A percentile compares a stretch with the other conserved stretches of the same genome.
Evolutionary conservation across 495 filamentous ascomycete species (phyloP).

Genomic region (Pyrenopolyporus hunteri): DNA sequence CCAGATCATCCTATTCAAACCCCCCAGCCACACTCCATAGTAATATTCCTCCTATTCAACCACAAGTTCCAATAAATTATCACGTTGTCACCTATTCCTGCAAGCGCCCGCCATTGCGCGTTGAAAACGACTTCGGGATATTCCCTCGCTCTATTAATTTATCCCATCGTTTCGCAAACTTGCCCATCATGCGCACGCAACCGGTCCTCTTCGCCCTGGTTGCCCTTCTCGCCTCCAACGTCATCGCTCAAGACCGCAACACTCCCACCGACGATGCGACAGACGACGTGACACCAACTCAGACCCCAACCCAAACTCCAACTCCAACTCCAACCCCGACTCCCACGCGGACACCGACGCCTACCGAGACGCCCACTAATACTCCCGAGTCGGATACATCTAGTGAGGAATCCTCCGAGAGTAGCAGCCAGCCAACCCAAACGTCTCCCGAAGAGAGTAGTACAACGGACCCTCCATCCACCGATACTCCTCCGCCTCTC

Average conservation of each 20-base stretch:
- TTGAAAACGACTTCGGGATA: conserved; percentile 6
- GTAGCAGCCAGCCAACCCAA: conserved; percentile 10
- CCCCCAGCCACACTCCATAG: conserved; percentile 14
- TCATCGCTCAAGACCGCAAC: conserved; percentile 31
- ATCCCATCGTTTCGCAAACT: conserved; percentile 8
- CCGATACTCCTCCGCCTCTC: conserved; percentile 37
- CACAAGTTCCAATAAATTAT: no score
- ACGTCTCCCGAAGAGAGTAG: conserved; percentile 11
- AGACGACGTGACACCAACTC: conserved; percentile 6
- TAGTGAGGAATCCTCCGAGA: conserved; percentile 1
- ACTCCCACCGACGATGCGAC: conserved; percentile 21
- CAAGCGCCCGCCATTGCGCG: conserved; percentile 14
- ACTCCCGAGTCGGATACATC: conserved; percentile 15
- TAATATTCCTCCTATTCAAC: no score
- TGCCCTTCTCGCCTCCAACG: conserved; percentile 33
- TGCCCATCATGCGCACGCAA: conserved; percentile 34
- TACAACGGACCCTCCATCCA: conserved; percentile 30
- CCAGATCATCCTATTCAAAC: conserved; percentile 13
- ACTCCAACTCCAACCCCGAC: conserved; percentile 37
- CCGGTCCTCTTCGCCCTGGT: conserved; percentile 25
- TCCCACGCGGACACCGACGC: not conserved
- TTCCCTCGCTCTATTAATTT: conserved; percentile 9
- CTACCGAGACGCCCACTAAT: not conserved
- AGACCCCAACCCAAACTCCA: conserved; percentile 4
- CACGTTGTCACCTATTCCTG: not conserved